Percentiles rank a stretch among this genome's conserved stretches.
phyloP scores from a whole-genome alignment of 257 asterid genomes.

The Haberlea rhodopensis region DNA sequence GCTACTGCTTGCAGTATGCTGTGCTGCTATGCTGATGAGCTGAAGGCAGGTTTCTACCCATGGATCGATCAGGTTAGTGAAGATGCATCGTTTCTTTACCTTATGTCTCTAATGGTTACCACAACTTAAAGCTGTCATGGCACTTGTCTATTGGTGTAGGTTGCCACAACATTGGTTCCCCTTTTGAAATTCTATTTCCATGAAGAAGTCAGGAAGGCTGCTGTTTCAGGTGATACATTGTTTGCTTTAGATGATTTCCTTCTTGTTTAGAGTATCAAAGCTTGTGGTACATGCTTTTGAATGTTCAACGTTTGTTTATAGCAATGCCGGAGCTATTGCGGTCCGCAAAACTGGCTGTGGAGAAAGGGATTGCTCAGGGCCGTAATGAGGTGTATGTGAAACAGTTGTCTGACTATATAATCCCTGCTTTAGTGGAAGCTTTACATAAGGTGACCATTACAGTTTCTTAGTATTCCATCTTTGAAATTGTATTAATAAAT shows the following conservation, averaged over 20 bases:
- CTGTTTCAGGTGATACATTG: slow-evolving; percentile 76
- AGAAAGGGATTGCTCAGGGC: slow-evolving; percentile 87
- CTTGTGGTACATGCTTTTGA: slow-evolving; percentile 13
- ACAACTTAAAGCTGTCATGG: slow-evolving; percentile 12
- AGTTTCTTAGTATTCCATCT: neutral
- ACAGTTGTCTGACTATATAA: slow-evolving; percentile 67
- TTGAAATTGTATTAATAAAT: neutral
- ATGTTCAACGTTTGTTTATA: slow-evolving; percentile 29
- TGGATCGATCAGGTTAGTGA: slow-evolving; percentile 96
- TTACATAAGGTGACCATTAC: slow-evolving; percentile 61
- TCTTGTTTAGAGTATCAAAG: neutral
- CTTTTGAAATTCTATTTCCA: slow-evolving; percentile 93
- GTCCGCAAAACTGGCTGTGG: slow-evolving; percentile 94
- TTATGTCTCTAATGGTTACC: slow-evolving; percentile 17
- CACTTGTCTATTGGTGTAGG: slow-evolving; percentile 45
- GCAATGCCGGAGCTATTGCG: slow-evolving; percentile 96
- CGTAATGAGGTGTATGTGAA: slow-evolving; percentile 78
- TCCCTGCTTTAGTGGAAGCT: slow-evolving; percentile 85
- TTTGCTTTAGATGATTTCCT: slow-evolving; percentile 11
- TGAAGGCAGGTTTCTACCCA: slow-evolving; percentile 96
- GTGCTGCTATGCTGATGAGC: slow-evolving; percentile 98
- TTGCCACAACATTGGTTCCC: slow-evolving; percentile 90
- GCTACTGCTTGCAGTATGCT: slow-evolving; percentile 99
- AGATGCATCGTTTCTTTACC: slow-evolving; percentile 22
- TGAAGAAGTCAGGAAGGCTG: slow-evolving; percentile 99